Evolutionary conservation across 73 alveolate species (phyloP).

Genomic region (Tetrahymena malaccensis): DNA sequence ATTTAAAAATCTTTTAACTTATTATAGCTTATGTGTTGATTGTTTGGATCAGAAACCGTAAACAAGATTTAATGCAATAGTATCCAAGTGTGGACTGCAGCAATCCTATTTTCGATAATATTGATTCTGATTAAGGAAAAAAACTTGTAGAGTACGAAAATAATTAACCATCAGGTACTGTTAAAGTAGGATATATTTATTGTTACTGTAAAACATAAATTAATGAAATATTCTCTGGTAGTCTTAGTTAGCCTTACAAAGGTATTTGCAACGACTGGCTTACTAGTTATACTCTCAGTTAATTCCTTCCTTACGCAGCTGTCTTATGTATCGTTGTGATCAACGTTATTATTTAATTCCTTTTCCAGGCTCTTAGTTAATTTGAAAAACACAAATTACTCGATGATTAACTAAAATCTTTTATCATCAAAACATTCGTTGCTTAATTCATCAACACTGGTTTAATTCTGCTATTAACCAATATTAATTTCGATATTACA

Average conservation of each 20-base stretch:
- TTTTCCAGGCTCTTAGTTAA: background rate
- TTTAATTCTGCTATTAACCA: background rate
- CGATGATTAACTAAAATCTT: background rate
- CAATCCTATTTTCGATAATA: background rate
- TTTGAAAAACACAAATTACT: background rate
- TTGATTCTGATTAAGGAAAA: background rate
- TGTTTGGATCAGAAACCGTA: background rate
- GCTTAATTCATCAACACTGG: background rate
- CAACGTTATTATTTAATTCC: background rate
- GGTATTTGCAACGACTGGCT: background rate
- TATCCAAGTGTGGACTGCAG: background rate
- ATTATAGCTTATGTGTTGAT: background rate
- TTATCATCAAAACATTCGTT: background rate
- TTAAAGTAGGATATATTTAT: background rate
- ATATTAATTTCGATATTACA: background rate
- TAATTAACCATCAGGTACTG: background rate
- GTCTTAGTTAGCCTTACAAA: background rate
- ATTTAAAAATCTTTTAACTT: background rate
- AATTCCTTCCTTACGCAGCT: background rate
- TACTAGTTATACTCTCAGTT: background rate
- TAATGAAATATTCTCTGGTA: background rate
- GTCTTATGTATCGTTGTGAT: background rate
- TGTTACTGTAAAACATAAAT: background rate
- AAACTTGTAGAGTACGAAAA: background rate
- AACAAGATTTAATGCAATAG: background rate